These are phyloP conservation scores for Diutina sp. DNA, from an alignment of 1,139 yeast genomes.

Conservation along the genomic window DNA sequence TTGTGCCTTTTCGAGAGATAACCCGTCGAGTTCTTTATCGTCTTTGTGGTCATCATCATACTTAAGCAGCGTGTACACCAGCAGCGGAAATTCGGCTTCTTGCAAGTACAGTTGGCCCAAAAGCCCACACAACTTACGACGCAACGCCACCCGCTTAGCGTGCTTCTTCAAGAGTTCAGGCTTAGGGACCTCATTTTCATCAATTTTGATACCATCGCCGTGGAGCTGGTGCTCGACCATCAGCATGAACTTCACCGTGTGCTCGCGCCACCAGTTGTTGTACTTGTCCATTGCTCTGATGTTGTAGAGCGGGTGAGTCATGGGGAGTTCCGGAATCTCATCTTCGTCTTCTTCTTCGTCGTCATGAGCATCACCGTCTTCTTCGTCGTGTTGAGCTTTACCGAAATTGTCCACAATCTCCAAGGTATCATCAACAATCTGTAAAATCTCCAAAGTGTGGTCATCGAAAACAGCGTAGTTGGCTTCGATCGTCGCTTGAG, in stretches of 20 bases:
- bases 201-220: slow-evolving; percentile 1
- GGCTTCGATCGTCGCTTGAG: slow-evolving; percentile 14
- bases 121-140: slow-evolving; percentile 28
- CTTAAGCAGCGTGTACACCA: slow-evolving; percentile 39
- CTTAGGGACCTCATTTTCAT: background rate
- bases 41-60: slow-evolving; percentile 36
- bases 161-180: background rate
- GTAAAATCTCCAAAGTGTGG: slow-evolving; percentile 36
- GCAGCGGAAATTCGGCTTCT: slow-evolving; percentile 50
- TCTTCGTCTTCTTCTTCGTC: slow-evolving; percentile 7
- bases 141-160: slow-evolving; percentile 10
- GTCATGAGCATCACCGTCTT: slow-evolving; percentile 8
- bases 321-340: slow-evolving; percentile 21
- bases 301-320: slow-evolving; percentile 42
- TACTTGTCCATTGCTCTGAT: slow-evolving; percentile 23
- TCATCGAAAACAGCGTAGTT: slow-evolving; percentile 19
- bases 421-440: slow-evolving; percentile 48
- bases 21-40: slow-evolving; percentile 23
- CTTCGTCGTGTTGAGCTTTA: slow-evolving; percentile 32
- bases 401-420: slow-evolving; percentile 60
- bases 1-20: slow-evolving; percentile 31
- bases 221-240: slow-evolving; percentile 12
- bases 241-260: slow-evolving; percentile 31
- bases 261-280: slow-evolving; percentile 46
- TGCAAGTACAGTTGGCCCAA: slow-evolving; percentile 51